phyloP scores from a whole-genome alignment of 2,329 filamentous ascomycete genomes.

The Beauveria caledonica region DNA sequence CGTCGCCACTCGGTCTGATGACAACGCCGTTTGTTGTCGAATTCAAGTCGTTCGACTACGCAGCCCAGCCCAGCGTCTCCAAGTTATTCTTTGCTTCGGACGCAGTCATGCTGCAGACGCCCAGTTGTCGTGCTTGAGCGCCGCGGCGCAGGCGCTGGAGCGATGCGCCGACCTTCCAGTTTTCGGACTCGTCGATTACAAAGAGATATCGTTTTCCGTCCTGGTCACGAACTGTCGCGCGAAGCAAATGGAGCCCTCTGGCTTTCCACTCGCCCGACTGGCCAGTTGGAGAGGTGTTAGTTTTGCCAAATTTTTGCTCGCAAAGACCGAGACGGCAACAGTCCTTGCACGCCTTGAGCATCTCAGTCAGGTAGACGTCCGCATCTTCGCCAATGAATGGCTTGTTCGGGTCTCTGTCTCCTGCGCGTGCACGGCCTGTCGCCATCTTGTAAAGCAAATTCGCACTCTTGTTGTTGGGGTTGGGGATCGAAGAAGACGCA shows the following conservation, averaged over 20 bases:
- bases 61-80: slow-evolving; percentile 49
- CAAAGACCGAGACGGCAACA: slow-evolving; percentile 50
- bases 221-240: slow-evolving; percentile 56
- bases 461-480: slow-evolving; percentile 32
- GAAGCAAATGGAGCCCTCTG: slow-evolving; percentile 52
- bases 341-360: slow-evolving; percentile 57
- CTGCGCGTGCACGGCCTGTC: slow-evolving; percentile 35
- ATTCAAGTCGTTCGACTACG: neutral
- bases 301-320: slow-evolving; percentile 35
- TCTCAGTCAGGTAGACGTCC: slow-evolving; percentile 53
- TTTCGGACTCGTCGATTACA: slow-evolving; percentile 55
- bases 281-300: slow-evolving; percentile 32
- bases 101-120: slow-evolving; percentile 47
- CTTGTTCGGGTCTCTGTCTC: slow-evolving; percentile 41
- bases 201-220: slow-evolving; percentile 60
- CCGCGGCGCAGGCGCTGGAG: slow-evolving; percentile 53
- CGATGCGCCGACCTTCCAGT: slow-evolving; percentile 58
- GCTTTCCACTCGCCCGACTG: slow-evolving; percentile 47
- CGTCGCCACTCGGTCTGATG: neutral
- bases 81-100: slow-evolving; percentile 47
- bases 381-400: slow-evolving; percentile 55
- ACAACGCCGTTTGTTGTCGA: neutral
- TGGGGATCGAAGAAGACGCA: slow-evolving; percentile 29
- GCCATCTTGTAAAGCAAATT: slow-evolving; percentile 41
- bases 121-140: slow-evolving; percentile 50